Conservation (phyloP, 495 filamentous ascomycete genomes). For the Neurospora intermedia region DNA sequence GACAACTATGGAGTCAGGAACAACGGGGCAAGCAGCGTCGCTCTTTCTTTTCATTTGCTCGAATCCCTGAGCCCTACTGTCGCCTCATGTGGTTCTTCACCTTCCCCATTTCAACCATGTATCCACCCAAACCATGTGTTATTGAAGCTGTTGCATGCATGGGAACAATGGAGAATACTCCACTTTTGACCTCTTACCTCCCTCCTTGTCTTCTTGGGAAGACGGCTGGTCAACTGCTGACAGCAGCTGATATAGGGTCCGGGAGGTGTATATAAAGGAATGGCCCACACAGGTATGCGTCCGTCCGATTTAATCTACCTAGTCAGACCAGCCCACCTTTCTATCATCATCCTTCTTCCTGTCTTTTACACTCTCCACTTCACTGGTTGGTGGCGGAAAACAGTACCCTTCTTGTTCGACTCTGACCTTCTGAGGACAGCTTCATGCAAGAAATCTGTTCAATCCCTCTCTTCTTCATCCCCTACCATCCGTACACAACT, state of each 20-base stretch:
- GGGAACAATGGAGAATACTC: neutral
- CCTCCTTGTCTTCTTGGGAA: neutral
- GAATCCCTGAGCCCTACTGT: neutral
- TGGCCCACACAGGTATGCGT: neutral
- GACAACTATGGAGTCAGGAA: neutral
- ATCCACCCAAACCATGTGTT: neutral
- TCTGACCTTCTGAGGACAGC: neutral
- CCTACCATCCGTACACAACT: neutral
- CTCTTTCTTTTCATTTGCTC: neutral
- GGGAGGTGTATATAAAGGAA: neutral
- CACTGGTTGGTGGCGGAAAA: neutral
- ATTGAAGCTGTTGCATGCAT: neutral
- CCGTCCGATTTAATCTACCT: too few species aligned
- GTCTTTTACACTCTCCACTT: neutral
- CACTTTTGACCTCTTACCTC: neutral
- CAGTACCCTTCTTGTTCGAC: neutral
- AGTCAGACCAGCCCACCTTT: neutral
- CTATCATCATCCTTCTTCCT: neutral
- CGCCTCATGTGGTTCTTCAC: neutral
- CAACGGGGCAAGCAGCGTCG: neutral
- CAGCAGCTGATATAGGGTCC: neutral
- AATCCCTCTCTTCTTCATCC: neutral
- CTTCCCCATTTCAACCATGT: neutral
- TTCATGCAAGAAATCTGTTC: neutral
- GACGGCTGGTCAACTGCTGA: neutral